Conservation (phyloP, 2,329 filamentous ascomycete genomes). For the Neofusicoccum cordaticola region DNA sequence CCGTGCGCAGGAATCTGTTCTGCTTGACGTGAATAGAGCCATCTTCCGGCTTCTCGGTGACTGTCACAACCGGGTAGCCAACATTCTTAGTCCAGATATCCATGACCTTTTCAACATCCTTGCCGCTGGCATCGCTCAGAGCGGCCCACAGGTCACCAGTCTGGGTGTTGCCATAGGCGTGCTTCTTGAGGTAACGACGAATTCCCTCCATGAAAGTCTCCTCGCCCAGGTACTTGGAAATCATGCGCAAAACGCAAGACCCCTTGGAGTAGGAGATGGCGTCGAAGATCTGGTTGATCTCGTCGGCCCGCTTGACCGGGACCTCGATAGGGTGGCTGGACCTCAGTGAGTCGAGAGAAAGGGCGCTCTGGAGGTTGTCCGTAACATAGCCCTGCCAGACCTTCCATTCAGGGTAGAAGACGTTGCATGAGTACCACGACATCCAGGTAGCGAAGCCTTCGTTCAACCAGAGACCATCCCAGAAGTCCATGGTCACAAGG, state of each 20-base stretch:
- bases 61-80: conserved; percentile 85
- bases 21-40: conserved; percentile 84
- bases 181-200: conserved; percentile 86
- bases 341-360: conserved; percentile 83
- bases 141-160: conserved; percentile 90
- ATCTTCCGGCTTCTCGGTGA: conserved; percentile 69
- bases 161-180: conserved; percentile 92
- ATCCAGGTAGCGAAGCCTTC: conserved; percentile 90
- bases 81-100: conserved; percentile 97
- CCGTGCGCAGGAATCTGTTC: conserved; percentile 90
- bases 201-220: conserved; percentile 91
- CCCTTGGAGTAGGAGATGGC: conserved; percentile 97
- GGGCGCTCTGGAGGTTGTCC: conserved; percentile 83
- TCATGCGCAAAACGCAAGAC: conserved; percentile 93
- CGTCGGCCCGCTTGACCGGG: conserved; percentile 88
- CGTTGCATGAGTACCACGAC: conserved; percentile 92
- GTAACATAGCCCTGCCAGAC: conserved; percentile 95
- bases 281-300: conserved; percentile 98
- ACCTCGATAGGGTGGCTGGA: conserved; percentile 97
- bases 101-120: conserved; percentile 87
- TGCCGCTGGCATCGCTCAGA: conserved; percentile 82
- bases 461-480: conserved; percentile 96
- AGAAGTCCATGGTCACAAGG: conserved; percentile 97
- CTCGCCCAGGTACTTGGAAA: conserved; percentile 91
- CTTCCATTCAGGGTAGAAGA: conserved; percentile 97